Evolutionary conservation across 2,329 filamentous ascomycete genomes (phyloP), one percentile per base, ranked within the genome.

Genomic region (Pseudopyricularia javanii): DNA sequence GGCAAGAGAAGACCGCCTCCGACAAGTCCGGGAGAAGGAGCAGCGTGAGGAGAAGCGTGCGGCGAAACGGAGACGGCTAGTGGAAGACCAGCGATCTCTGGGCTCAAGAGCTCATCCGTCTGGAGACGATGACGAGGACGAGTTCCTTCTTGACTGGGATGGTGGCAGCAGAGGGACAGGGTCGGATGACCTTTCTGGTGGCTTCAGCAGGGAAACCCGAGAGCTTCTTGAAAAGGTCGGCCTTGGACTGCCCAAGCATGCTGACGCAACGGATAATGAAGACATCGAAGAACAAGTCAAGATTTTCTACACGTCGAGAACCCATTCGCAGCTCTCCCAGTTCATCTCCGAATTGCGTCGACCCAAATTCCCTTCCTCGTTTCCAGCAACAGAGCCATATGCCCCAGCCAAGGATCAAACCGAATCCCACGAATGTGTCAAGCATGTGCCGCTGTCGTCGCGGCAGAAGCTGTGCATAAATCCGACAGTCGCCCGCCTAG

Each of bases 401-500:
- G 17, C 3, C 22, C 15, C 11, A 15, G 37, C 11, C 7, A 34
- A 32, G 11, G 8, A 14, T 43, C 48, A 2, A 53, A 45, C 34
- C 50, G 47, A 7, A 4, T 34, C 69, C 64, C 54, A 62, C 1
- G 85, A 89, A 64, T 72, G 75, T 2, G 74, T 95, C 47, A 95
- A 93, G 61, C 83, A 95, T 57, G 65, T 96, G 0, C 85, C 90
- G 0, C 69, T 96, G 1, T 91, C 90, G 0, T 95, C 91, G 0
- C 80, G 91, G 4, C 93, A 94, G 63, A 87, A 89, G 54, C 74
- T 84, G 8, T 98, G 93, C 67, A 95, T 98, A 68, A 96, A 98
- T 59, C 79, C 86, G 0, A 79, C 83, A 30, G 91, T 98, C 2
- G 75, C 78, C 24, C 80, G 79, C 12, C 78, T 97, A 2, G 76